Conservation (phyloP, 352 stramenopile genomes). For the Phytophthora meadii region DNA sequence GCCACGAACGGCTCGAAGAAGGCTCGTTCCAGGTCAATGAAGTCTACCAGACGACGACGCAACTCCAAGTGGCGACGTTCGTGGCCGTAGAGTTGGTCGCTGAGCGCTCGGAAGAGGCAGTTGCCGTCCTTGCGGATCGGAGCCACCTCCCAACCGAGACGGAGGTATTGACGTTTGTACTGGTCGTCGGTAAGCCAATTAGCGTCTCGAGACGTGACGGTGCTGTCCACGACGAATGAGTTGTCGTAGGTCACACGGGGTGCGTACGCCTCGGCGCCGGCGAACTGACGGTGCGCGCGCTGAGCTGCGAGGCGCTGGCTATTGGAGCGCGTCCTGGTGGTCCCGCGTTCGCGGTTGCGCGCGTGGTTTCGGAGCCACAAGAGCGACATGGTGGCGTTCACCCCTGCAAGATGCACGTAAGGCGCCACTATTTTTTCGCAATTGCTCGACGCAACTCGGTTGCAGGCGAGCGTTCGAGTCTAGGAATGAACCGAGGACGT, state of each 20-base stretch:
- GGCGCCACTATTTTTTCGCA: constrained; percentile 16
- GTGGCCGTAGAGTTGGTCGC: constrained; percentile 63
- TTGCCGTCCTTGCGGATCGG: constrained; percentile 58
- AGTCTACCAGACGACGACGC: constrained; percentile 58
- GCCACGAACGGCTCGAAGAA: constrained; percentile 58
- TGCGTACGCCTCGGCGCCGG: constrained; percentile 24
- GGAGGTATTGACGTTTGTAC: constrained; percentile 50
- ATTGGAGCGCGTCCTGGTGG: constrained; percentile 25
- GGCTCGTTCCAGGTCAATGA: constrained; percentile 50
- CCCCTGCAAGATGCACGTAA: constrained; percentile 9
- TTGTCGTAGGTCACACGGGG: constrained; percentile 40
- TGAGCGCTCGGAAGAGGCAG: constrained; percentile 69
- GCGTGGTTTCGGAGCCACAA: constrained; percentile 42
- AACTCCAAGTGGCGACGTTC: constrained; percentile 55
- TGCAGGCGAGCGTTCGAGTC: constrained; percentile 31
- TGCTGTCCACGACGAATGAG: constrained; percentile 39
- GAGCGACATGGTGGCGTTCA: constrained; percentile 38
- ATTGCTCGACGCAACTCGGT: constrained; percentile 21
- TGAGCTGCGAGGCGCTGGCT: constrained; percentile 31
- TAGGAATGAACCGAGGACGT: constrained; percentile 28
- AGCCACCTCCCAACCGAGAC: constrained; percentile 46
- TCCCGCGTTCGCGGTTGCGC: constrained; percentile 35
- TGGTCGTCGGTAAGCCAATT: constrained; percentile 55
- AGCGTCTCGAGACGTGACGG: constrained; percentile 37
- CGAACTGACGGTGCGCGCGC: constrained; percentile 36